phyloP scores from a whole-genome alignment of 768 basidiomycete genomes.

The Suillus luteus region DNA sequence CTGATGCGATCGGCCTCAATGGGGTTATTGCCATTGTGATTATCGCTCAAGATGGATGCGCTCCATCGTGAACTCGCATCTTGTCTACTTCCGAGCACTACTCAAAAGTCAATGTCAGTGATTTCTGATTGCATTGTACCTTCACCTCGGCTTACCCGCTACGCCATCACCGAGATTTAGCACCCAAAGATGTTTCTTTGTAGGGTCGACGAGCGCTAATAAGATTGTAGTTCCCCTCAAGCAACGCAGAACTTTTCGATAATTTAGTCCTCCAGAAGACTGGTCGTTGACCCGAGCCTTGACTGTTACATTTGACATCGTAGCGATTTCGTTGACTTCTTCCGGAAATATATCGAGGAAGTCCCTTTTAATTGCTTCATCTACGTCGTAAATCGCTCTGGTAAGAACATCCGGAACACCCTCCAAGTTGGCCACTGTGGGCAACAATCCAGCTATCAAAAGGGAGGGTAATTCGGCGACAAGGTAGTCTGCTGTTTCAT shows the following conservation, averaged over 20 bases:
- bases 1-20: slow-evolving; percentile 42
- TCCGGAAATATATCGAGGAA: slow-evolving; percentile 45
- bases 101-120: slow-evolving; percentile 32
- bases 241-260: slow-evolving; percentile 41
- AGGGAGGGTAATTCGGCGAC: slow-evolving; percentile 34
- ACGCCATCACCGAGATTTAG: slow-evolving; percentile 58
- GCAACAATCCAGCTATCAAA: slow-evolving; percentile 18
- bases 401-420: slow-evolving; percentile 35
- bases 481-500: slow-evolving; percentile 47
- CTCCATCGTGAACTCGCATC: slow-evolving; percentile 34
- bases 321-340: slow-evolving; percentile 23
- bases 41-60: slow-evolving; percentile 37
- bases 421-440: slow-evolving; percentile 11
- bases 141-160: slow-evolving; percentile 40
- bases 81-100: slow-evolving; percentile 40
- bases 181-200: slow-evolving; percentile 49
- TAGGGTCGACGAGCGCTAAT: slow-evolving; percentile 47
- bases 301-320: slow-evolving; percentile 42
- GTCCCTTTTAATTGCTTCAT: slow-evolving; percentile 39
- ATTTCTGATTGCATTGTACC: not conserved
- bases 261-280: slow-evolving; percentile 29
- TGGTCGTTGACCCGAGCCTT: slow-evolving; percentile 42
- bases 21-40: slow-evolving; percentile 50
- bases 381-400: slow-evolving; percentile 39
- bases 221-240: slow-evolving; percentile 55